Evolutionary conservation across 805 yeast genomes (phyloP), one percentile per base, ranked within the genome.

Genomic region (Kodamaea hsintzibuensis): DNA sequence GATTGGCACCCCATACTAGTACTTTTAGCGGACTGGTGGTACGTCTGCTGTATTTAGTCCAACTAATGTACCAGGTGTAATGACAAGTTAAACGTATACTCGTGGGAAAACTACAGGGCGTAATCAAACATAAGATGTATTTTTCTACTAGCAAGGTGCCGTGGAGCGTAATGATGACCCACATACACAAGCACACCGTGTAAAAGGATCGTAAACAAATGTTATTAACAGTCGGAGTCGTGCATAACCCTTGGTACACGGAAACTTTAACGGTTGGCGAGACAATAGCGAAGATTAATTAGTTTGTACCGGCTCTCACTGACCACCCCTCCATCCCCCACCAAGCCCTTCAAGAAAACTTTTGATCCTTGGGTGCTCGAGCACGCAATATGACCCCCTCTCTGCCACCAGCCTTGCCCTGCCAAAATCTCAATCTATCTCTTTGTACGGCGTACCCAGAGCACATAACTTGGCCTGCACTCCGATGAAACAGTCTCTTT

Each of bases 181-280:
- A n/a, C 9, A 10, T 22, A 3, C 14, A 12, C 43, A 14, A 10
- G 43, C 43, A 39, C 17, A n/a, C 7, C 14, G 43, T 39, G 43
- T n/a, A 39, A 39, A 39, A 17, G 19, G 43, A 39, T 39, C 43
- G 43, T 39, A 39, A 39, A 39, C 43, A 39, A 7, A 39, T 10
- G 43, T n/a, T 22, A 39, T 39, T 39, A 7, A 22, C 43, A 16
- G 43, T 39, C 43, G 43, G 43, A 39, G 43, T 39, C 43, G 43
- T 39, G 43, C 43, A 39, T 39, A 39, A 39, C 43, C 43, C 43
- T 39, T 39, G 43, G 17, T 39, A 39, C 43, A 39, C 43, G 43
- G 43, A 39, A 39, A 39, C 43, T 16, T 39, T n/a, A 39, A 39
- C 43, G 43, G 43, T 39, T 39, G 43, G 43, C 12, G 43, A 39